Percentiles rank a stretch among this genome's conserved stretches.
Evolutionary conservation across 2,329 filamentous ascomycete species (phyloP).

Genomic region (Aspergillus puulaauensis): DNA sequence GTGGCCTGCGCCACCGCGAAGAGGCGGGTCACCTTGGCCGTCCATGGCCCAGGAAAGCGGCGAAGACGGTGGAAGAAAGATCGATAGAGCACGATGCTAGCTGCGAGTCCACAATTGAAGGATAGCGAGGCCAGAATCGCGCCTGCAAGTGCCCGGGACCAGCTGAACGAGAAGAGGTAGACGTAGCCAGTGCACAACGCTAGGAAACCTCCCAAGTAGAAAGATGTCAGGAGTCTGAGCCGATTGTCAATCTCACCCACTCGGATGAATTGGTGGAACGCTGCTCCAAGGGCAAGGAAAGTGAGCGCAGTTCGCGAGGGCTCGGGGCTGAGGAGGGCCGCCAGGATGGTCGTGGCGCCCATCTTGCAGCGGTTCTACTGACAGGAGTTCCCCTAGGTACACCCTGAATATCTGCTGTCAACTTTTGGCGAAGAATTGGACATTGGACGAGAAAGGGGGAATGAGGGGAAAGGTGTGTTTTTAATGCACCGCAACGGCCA

Average conservation of each 20-base stretch:
- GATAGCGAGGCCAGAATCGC: neutral
- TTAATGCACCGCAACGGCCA: no score
- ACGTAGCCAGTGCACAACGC: neutral
- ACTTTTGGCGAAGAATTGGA: no score
- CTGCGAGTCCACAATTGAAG: neutral
- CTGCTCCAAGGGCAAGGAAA: neutral
- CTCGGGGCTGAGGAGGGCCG: neutral
- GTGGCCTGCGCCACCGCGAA: conserved; percentile 22
- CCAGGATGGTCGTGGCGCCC: neutral
- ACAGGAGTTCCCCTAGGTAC: no score
- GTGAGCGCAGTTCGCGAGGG: neutral
- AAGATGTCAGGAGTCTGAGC: neutral
- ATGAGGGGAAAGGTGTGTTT: no score
- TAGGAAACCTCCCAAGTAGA: neutral
- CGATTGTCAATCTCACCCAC: conserved; percentile 2
- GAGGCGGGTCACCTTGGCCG: conserved; percentile 24
- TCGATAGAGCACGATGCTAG: conserved; percentile 13
- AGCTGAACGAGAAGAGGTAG: neutral
- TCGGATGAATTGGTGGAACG: neutral
- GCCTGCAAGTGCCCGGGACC: neutral
- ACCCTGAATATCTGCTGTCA: no score
- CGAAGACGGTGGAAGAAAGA: conserved; percentile 21
- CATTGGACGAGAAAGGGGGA: no score
- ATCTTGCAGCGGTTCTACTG: neutral
- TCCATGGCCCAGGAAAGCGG: conserved; percentile 17